Evolutionary conservation across 345 rosid genomes (phyloP).

Genomic region (Euphorbia pulcherrima): DNA sequence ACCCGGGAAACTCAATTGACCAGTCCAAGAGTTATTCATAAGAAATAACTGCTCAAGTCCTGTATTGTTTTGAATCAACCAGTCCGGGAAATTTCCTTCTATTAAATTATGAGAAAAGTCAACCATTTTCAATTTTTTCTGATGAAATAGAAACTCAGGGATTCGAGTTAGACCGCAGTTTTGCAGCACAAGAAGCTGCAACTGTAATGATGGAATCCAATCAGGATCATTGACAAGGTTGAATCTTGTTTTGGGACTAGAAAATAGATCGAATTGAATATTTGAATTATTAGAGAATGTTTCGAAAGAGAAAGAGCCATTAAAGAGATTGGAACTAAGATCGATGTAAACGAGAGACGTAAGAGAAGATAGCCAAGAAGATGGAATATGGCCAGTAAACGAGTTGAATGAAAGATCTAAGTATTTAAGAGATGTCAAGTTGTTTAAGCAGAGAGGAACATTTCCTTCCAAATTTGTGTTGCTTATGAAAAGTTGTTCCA

Average conservation of each 20-base stretch:
- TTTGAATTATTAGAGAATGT: not conserved
- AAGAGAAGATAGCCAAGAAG: not conserved
- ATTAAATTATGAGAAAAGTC: slow-evolving; percentile 7
- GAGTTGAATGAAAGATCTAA: slow-evolving; percentile 4
- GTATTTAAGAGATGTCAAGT: not conserved
- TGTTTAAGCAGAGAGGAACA: not conserved
- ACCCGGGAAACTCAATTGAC: slow-evolving; percentile 2
- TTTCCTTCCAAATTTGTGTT: too few relatives aligned
- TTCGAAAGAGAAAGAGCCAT: not conserved
- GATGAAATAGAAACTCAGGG: slow-evolving; percentile 2
- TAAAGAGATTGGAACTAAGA: not conserved
- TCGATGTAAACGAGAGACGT: slow-evolving; percentile 1
- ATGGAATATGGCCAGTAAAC: not conserved
- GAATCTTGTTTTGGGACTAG: too few relatives aligned
- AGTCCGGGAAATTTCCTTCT: not conserved
- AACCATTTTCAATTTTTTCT: not conserved
- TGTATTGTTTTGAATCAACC: not conserved
- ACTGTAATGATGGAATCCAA: slow-evolving; percentile 11
- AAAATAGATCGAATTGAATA: not conserved
- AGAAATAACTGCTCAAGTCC: not conserved
- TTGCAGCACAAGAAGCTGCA: slow-evolving; percentile 2
- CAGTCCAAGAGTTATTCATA: slow-evolving; percentile 6
- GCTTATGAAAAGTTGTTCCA: too few relatives aligned
- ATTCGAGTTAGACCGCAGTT: not conserved
- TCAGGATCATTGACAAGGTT: too few relatives aligned